A percentile compares a stretch with the other conserved stretches of the same genome.
These are phyloP conservation scores for Aspergillus chevalieri DNA, from an alignment of 2,329 filamentous ascomycete species.

Conservation along the genomic window DNA sequence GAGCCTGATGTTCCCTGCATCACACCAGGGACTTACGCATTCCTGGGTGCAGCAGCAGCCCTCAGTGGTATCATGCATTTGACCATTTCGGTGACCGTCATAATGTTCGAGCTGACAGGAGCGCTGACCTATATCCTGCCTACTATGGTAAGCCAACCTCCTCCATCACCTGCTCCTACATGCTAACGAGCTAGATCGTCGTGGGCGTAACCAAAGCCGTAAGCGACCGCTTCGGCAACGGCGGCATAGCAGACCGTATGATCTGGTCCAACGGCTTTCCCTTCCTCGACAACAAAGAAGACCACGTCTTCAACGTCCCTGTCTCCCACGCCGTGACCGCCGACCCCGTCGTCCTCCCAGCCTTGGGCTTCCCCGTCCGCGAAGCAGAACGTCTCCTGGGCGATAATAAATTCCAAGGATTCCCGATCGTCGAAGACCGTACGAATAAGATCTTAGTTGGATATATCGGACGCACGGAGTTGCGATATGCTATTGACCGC, in stretches of 20 bases:
- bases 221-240: slow-evolving; percentile 84
- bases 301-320: slow-evolving; percentile 91
- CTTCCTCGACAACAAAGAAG: slow-evolving; percentile 94
- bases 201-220: slow-evolving; percentile 95
- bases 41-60: slow-evolving; percentile 84
- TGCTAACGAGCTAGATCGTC: slow-evolving; percentile 57
- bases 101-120: slow-evolving; percentile 99
- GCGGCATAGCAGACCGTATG: slow-evolving; percentile 95
- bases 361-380: slow-evolving; percentile 66
- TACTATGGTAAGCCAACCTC: slow-evolving; percentile 62
- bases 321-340: slow-evolving; percentile 86
- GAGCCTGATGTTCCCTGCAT: slow-evolving; percentile 91
- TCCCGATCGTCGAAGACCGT: slow-evolving; percentile 77
- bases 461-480: slow-evolving; percentile 87
- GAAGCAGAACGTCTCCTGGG: slow-evolving; percentile 69
- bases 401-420: slow-evolving; percentile 82
- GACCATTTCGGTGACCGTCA: slow-evolving; percentile 92
- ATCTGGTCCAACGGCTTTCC: slow-evolving; percentile 98
- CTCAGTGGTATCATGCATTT: slow-evolving; percentile 98
- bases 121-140: slow-evolving; percentile 94
- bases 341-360: slow-evolving; percentile 66
- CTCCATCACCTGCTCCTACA: background rate
- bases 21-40: slow-evolving; percentile 93
- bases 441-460: slow-evolving; percentile 69
- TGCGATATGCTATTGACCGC: slow-evolving; percentile 82